Evolutionary conservation across 139 green algal genomes (phyloP), one percentile per base, ranked within the genome.

Genomic region (Haematococcus sp.): DNA sequence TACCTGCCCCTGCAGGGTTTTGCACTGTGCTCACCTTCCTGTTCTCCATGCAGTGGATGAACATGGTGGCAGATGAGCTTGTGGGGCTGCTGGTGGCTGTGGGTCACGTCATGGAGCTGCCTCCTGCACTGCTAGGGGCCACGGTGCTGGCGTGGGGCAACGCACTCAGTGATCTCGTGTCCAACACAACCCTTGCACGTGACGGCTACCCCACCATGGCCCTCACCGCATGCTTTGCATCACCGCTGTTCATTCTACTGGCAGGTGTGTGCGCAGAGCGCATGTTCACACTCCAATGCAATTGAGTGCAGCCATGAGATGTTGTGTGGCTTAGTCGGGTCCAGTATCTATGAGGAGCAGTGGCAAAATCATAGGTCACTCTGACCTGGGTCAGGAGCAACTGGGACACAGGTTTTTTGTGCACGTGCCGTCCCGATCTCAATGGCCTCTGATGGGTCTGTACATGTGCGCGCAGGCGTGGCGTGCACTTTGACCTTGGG

Each of bases 111-210:
- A 33, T 72, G 44, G 40, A 61, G 25, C 16, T 72, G 11, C 66
- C 66, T 0, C 46, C 73, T 16, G 20, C 43, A 2, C 60, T 84
- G 46, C 35, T 84, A 54, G 67, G 77, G 2, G 77, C 66, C 4
- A 69, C 70, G 3, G 35, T 91, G 30, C 76, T 93, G 33, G 83
- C 87, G 9, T 92, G 85, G 85, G 86, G 84, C 43, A 88, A 88
- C 76, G 78, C 56, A 28, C 59, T 84, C 1, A 76, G 75, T 25
- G 88, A 93, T 82, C 54, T 86, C 11, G 74, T 86, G 52, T 77
- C 75, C 49, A 89, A 88, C 74, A 19, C 85, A 13, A 74, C 85
- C 19, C 67, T 93, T 22, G 86, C 86, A 22, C 66, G 77, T 23
- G 75, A 76, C 20, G 68, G 68, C 22, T 76, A 78, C 44, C 81